Percentiles rank a stretch among this genome's conserved stretches.
These are phyloP conservation scores for Odontarrhena argentea DNA, from an alignment of 345 rosid species.

Conservation along the genomic window DNA sequence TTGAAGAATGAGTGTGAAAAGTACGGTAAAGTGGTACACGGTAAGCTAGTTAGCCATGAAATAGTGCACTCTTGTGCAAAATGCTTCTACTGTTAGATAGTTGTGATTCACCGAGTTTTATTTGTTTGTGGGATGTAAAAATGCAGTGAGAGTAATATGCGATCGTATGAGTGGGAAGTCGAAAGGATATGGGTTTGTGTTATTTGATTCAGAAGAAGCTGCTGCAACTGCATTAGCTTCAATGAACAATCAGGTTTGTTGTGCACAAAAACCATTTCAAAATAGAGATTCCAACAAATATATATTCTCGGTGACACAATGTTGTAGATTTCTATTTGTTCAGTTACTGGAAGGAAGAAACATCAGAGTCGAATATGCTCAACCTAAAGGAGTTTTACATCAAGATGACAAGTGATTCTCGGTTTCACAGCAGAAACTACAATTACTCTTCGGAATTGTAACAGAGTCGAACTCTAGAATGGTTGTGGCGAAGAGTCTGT, in stretches of 20 bases:
- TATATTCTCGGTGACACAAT: neutral
- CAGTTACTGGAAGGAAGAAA: constrained; percentile 72
- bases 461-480: neutral
- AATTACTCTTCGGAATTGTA: neutral
- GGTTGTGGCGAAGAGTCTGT: neutral
- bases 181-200: constrained; percentile 76
- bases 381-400: constrained; percentile 33
- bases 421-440: neutral
- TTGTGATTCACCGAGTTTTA: neutral
- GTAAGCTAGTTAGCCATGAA: constrained; percentile 1
- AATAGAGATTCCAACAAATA: neutral
- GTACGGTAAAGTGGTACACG: constrained; percentile 56
- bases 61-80: neutral
- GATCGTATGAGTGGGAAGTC: constrained; percentile 68
- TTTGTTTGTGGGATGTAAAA: neutral
- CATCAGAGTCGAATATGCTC: constrained; percentile 58
- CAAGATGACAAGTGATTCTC: neutral
- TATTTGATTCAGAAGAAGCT: constrained; percentile 56
- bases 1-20: constrained; percentile 52
- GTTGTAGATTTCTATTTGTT: constrained; percentile 25
- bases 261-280: neutral
- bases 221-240: constrained; percentile 59
- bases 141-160: constrained; percentile 64
- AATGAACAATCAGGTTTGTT: constrained; percentile 60
- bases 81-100: neutral